Conservation (phyloP, 106 monocot species). For the Dendrobium officinale region DNA sequence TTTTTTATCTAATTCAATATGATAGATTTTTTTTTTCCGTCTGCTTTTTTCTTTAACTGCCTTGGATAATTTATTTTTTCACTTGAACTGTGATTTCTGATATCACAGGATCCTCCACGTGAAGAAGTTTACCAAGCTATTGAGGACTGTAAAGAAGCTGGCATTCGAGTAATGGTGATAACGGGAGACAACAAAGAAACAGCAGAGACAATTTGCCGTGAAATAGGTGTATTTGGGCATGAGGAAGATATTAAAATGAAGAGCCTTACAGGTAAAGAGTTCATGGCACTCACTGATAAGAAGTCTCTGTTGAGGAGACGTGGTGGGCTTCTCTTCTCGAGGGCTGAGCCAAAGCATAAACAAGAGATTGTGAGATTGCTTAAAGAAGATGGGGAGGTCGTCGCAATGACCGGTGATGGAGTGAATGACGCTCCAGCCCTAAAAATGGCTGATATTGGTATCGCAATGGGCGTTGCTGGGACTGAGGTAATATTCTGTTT, state of each 20-base stretch:
- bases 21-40: no score
- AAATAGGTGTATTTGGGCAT: slow-evolving; percentile 66
- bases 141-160: slow-evolving; percentile 80
- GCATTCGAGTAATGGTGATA: slow-evolving; percentile 80
- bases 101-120: slow-evolving; percentile 70
- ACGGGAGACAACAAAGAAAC: slow-evolving; percentile 94
- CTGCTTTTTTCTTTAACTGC: not conserved
- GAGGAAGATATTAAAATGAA: slow-evolving; percentile 48
- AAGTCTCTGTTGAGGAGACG: slow-evolving; percentile 43
- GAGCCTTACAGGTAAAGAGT: slow-evolving; percentile 74
- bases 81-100: slow-evolving; percentile 7
- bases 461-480: slow-evolving; percentile 91
- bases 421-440: slow-evolving; percentile 94
- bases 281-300: slow-evolving; percentile 55
- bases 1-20: not conserved
- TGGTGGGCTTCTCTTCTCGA: slow-evolving; percentile 74
- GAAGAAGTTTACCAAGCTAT: slow-evolving; percentile 78
- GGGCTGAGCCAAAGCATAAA: slow-evolving; percentile 86
- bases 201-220: slow-evolving; percentile 85
- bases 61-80: slow-evolving; percentile 1
- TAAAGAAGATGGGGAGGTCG: slow-evolving; percentile 91
- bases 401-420: slow-evolving; percentile 96
- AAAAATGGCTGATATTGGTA: slow-evolving; percentile 89
- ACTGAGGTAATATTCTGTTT: slow-evolving; percentile 49
- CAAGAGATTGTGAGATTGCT: slow-evolving; percentile 87